Evolutionary conservation across 192 early-diverging fungal genomes (phyloP).

Genomic region (Radiomyces spectabilis): DNA sequence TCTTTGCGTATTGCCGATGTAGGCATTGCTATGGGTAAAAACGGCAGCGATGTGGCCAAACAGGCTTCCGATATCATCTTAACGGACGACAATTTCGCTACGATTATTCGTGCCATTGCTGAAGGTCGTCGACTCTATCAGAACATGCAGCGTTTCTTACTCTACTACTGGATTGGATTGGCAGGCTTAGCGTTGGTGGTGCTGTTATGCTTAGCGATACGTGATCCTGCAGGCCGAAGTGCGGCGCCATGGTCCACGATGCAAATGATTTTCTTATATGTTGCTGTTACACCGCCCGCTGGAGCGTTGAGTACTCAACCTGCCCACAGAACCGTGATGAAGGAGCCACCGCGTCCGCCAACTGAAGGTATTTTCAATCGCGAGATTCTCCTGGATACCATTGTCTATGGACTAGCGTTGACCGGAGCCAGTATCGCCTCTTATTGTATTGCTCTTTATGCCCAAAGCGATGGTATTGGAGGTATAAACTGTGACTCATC

Average conservation of each 20-base stretch:
- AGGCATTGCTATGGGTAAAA: constrained; percentile 69
- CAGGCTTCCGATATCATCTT: constrained; percentile 86
- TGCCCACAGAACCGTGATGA: constrained; percentile 61
- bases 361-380: constrained; percentile 59
- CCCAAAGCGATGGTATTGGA: constrained; percentile 48
- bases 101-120: constrained; percentile 68
- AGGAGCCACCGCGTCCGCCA: constrained; percentile 59
- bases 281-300: constrained; percentile 69
- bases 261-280: constrained; percentile 71
- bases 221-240: constrained; percentile 44
- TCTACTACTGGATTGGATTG: constrained; percentile 36
- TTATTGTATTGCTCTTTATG: constrained; percentile 57
- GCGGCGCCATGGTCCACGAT: constrained; percentile 70
- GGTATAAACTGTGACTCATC: constrained; percentile 29
- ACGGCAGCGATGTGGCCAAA: constrained; percentile 91
- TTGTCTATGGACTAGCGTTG: constrained; percentile 52
- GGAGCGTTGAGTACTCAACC: constrained; percentile 64
- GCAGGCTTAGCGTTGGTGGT: constrained; percentile 60
- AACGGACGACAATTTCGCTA: constrained; percentile 78
- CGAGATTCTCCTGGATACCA: constrained; percentile 64
- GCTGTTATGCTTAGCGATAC: constrained; percentile 58
- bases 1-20: constrained; percentile 33
- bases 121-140: constrained; percentile 76
- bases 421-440: constrained; percentile 44
- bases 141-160: constrained; percentile 72